A percentile compares a stretch with the other conserved stretches of the same genome.
phyloP scores from a whole-genome alignment of 441 rosid genomes.

The Omphalea diandra region DNA sequence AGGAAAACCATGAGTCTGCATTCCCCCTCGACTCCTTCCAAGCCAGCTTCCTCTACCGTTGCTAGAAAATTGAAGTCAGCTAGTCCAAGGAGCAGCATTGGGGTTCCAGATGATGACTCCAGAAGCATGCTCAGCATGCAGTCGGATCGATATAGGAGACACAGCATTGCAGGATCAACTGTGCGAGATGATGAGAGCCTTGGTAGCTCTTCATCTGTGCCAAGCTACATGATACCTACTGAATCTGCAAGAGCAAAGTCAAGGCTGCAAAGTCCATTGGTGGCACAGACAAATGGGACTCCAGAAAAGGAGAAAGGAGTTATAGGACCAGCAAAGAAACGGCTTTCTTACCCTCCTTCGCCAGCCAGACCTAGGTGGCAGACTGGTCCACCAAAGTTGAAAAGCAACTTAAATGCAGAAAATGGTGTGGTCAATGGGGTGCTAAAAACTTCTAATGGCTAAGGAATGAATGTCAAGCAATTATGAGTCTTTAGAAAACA shows the following conservation, averaged over 20 bases:
- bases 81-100: conserved; percentile 46
- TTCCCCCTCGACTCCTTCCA: conserved; percentile 61
- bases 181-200: conserved; percentile 76
- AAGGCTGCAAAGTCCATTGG: conserved; percentile 54
- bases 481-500: neutral
- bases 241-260: conserved; percentile 81
- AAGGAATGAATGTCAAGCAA: neutral
- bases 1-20: conserved; percentile 40
- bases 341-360: conserved; percentile 61
- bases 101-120: conserved; percentile 48
- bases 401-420: conserved; percentile 37
- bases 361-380: conserved; percentile 61
- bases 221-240: conserved; percentile 78
- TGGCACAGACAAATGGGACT: conserved; percentile 38
- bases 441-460: conserved; percentile 13
- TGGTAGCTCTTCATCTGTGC: conserved; percentile 61
- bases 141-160: conserved; percentile 53
- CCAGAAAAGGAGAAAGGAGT: conserved; percentile 42
- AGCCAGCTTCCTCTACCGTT: conserved; percentile 39
- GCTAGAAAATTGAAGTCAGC: conserved; percentile 56
- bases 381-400: conserved; percentile 72
- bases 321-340: conserved; percentile 47
- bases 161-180: conserved; percentile 53
- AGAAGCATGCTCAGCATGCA: conserved; percentile 69
- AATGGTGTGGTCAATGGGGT: conserved; percentile 37